phyloP scores from a whole-genome alignment of 2,329 filamentous ascomycete genomes.

The Fusarium irregulare region DNA sequence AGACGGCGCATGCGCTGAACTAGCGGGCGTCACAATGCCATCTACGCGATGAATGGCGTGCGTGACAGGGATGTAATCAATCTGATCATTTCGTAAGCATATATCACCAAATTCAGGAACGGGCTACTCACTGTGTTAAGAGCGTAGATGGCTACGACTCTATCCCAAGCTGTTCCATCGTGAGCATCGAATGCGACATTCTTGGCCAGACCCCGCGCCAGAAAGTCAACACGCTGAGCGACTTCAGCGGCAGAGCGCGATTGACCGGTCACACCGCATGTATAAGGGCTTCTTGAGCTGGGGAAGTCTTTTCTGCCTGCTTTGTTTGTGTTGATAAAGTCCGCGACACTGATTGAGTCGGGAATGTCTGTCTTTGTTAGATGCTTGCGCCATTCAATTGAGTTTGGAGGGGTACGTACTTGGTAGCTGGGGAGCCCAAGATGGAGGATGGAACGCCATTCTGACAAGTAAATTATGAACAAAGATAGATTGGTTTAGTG shows the following conservation, averaged over 20 bases:
- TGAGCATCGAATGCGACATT: conserved; percentile 77
- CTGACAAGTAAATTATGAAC: too few relatives aligned
- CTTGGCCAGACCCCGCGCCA: conserved; percentile 73
- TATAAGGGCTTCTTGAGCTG: conserved; percentile 77
- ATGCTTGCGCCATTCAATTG: background rate
- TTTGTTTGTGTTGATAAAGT: conserved; percentile 76
- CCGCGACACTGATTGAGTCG: conserved; percentile 65
- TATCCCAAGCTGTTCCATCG: conserved; percentile 81
- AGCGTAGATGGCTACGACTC: conserved; percentile 79
- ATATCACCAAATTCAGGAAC: accelerated
- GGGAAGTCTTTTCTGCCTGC: conserved; percentile 63
- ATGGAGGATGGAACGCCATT: conserved; percentile 25
- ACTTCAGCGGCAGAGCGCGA: conserved; percentile 72
- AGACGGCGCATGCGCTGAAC: conserved; percentile 75
- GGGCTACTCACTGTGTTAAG: conserved; percentile 73
- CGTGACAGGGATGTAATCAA: conserved; percentile 80
- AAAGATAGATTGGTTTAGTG: background rate
- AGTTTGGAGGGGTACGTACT: background rate
- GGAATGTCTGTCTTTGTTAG: conserved; percentile 18
- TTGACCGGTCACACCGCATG: conserved; percentile 78
- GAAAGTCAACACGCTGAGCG: conserved; percentile 71
- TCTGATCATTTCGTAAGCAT: conserved; percentile 53
- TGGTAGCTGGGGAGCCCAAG: conserved; percentile 24
- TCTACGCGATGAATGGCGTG: conserved; percentile 80
- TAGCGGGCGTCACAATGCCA: conserved; percentile 78